phyloP scores from a whole-genome alignment of 2,329 filamentous ascomycete genomes.

The Stachybotrys chartarum region DNA sequence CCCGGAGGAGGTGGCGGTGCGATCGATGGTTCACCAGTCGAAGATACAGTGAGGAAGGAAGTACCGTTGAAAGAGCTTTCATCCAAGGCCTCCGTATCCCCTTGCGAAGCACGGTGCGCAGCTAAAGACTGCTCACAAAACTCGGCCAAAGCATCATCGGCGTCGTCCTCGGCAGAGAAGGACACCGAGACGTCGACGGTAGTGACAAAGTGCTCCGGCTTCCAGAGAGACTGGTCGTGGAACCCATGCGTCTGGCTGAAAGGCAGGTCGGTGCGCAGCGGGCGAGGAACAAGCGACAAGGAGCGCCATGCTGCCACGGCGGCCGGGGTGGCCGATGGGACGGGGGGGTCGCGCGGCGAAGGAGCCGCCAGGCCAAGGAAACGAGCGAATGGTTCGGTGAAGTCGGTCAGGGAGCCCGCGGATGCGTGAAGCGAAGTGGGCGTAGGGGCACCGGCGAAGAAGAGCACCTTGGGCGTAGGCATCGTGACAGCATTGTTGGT shows the following conservation, averaged over 20 bases:
- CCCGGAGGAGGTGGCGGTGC: conserved; percentile 13
- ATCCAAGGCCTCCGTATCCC: conserved; percentile 9
- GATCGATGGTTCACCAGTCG: conserved; percentile 15
- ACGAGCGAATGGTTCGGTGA: conserved; percentile 15
- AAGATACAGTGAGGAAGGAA: conserved; percentile 31
- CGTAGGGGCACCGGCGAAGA: conserved; percentile 27
- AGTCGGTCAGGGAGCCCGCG: conserved; percentile 20
- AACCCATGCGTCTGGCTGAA: conserved; percentile 43
- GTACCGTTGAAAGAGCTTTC: conserved; percentile 16
- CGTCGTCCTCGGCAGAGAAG: conserved; percentile 16
- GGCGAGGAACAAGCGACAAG: conserved; percentile 38
- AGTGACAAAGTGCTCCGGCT: conserved; percentile 39
- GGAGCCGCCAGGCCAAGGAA: conserved; percentile 15
- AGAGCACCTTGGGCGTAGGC: conserved; percentile 24
- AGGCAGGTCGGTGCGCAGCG: conserved; percentile 35
- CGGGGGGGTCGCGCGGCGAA: neutral
- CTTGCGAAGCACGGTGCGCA: conserved; percentile 57
- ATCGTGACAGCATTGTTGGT: conserved; percentile 8
- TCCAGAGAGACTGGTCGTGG: conserved; percentile 10
- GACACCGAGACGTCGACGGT: conserved; percentile 31
- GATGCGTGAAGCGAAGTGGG: conserved; percentile 17
- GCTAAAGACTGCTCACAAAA: conserved; percentile 77
- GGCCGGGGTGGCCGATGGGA: conserved; percentile 17
- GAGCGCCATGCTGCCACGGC: conserved; percentile 44
- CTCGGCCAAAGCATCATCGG: conserved; percentile 41